Evolutionary conservation across 2,329 filamentous ascomycete genomes (phyloP).

Genomic region (Aspergillus oerlinghausenensis): DNA sequence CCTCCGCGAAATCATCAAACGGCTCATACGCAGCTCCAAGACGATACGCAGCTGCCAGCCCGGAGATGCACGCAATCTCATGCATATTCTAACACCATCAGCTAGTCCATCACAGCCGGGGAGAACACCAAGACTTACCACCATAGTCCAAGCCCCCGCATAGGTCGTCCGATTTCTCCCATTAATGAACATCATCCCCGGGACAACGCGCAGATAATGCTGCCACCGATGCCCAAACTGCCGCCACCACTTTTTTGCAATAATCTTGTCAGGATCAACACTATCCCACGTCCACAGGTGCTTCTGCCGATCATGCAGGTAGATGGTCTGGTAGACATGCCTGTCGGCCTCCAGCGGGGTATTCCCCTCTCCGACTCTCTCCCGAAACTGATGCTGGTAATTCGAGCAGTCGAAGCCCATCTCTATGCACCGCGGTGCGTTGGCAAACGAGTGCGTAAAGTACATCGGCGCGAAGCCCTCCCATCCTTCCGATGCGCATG

Average conservation of each 20-base stretch:
- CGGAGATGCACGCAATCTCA: slow-evolving; percentile 66
- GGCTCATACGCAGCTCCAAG: slow-evolving; percentile 59
- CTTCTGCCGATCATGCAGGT: slow-evolving; percentile 53
- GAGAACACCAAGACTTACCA: slow-evolving; percentile 45
- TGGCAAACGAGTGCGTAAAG: slow-evolving; percentile 53
- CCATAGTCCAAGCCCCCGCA: slow-evolving; percentile 64
- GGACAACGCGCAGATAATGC: slow-evolving; percentile 60
- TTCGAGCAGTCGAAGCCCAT: slow-evolving; percentile 71
- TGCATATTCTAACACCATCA: slow-evolving; percentile 45
- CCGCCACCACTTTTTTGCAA: slow-evolving; percentile 59
- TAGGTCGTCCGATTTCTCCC: slow-evolving; percentile 60
- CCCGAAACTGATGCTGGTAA: slow-evolving; percentile 67
- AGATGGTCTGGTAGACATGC: slow-evolving; percentile 67
- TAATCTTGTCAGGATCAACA: slow-evolving; percentile 54
- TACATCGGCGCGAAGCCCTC: slow-evolving; percentile 56
- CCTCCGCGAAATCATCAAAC: slow-evolving; percentile 32
- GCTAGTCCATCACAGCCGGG: background rate
- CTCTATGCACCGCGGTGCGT: slow-evolving; percentile 52
- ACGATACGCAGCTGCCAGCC: slow-evolving; percentile 66
- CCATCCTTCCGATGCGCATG: slow-evolving; percentile 32
- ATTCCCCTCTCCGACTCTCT: slow-evolving; percentile 24
- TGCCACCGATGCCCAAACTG: slow-evolving; percentile 59
- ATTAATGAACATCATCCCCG: slow-evolving; percentile 68
- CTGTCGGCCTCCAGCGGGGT: slow-evolving; percentile 44
- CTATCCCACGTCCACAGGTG: slow-evolving; percentile 55